Percentiles rank a stretch among this genome's conserved stretches.
These are phyloP conservation scores for Penicillium paradoxum DNA, from an alignment of 495 filamentous ascomycete genomes.

Conservation along the genomic window DNA sequence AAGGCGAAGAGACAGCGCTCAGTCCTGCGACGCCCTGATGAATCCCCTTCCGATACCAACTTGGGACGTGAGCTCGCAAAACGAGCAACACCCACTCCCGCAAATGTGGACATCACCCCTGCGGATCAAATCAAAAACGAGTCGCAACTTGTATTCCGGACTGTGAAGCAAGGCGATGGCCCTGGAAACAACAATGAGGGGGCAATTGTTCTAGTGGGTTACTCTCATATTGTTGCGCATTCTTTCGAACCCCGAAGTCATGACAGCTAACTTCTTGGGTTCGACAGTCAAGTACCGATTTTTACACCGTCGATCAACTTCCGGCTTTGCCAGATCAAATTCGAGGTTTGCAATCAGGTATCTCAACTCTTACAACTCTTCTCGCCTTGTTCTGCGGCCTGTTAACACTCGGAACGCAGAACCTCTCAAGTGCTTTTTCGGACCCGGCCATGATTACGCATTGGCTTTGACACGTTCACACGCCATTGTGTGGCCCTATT, in stretches of 20 bases:
- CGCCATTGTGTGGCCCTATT: slow-evolving; percentile 88
- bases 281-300: slow-evolving; percentile 74
- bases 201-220: slow-evolving; percentile 58
- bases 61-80: slow-evolving; percentile 19
- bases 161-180: slow-evolving; percentile 50
- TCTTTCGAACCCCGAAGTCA: background rate
- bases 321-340: slow-evolving; percentile 74
- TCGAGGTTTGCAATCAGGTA: slow-evolving; percentile 56
- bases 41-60: slow-evolving; percentile 25
- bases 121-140: slow-evolving; percentile 22
- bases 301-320: slow-evolving; percentile 80
- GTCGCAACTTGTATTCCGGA: slow-evolving; percentile 55
- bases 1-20: slow-evolving; percentile 70
- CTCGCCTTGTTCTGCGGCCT: background rate
- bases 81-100: slow-evolving; percentile 1
- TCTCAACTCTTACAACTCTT: slow-evolving; percentile 9
- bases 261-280: slow-evolving; percentile 14
- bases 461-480: slow-evolving; percentile 72
- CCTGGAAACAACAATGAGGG: slow-evolving; percentile 48
- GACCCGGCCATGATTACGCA: slow-evolving; percentile 64
- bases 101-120: slow-evolving; percentile 9
- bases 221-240: slow-evolving; percentile 1
- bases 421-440: slow-evolving; percentile 51
- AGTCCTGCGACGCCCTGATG: slow-evolving; percentile 51
- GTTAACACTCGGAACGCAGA: slow-evolving; percentile 26